Evolutionary conservation across 2,329 filamentous ascomycete species (phyloP).

Genomic region (Arthrobotrys sinensis): DNA sequence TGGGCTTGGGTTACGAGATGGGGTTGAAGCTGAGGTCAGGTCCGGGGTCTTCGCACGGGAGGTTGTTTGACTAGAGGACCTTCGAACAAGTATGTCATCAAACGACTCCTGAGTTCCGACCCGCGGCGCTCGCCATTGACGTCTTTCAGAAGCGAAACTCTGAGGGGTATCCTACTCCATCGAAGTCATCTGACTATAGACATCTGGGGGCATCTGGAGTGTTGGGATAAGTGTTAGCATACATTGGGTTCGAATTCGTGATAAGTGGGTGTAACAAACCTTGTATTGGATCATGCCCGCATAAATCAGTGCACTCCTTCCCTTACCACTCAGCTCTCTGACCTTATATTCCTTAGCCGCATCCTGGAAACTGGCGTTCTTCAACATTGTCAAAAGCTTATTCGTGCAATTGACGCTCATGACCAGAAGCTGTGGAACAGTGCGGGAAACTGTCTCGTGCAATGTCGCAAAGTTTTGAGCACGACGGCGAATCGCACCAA

Average conservation of each 20-base stretch:
- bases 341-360: conserved; percentile 63
- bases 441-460: conserved; percentile 85
- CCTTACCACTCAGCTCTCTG: conserved; percentile 62
- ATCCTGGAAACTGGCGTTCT: conserved; percentile 77
- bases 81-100: neutral
- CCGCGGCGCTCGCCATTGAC: neutral
- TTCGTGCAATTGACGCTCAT: conserved; percentile 93
- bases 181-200: conserved; percentile 60
- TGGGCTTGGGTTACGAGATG: neutral
- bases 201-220: conserved; percentile 57
- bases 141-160: neutral
- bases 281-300: conserved; percentile 65
- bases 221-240: conserved; percentile 17
- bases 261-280: conserved; percentile 33
- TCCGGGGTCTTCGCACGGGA: neutral
- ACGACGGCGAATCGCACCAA: conserved; percentile 82
- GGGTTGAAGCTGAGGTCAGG: neutral
- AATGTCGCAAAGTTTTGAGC: conserved; percentile 86
- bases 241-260: neutral
- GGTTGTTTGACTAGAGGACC: neutral
- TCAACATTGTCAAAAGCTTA: conserved; percentile 80
- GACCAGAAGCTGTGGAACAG: conserved; percentile 90
- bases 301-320: conserved; percentile 64
- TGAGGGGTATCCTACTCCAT: conserved; percentile 50
- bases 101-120: no score